phyloP scores from a whole-genome alignment of 2,329 filamentous ascomycete genomes.

The Fusarium coffeatum region DNA sequence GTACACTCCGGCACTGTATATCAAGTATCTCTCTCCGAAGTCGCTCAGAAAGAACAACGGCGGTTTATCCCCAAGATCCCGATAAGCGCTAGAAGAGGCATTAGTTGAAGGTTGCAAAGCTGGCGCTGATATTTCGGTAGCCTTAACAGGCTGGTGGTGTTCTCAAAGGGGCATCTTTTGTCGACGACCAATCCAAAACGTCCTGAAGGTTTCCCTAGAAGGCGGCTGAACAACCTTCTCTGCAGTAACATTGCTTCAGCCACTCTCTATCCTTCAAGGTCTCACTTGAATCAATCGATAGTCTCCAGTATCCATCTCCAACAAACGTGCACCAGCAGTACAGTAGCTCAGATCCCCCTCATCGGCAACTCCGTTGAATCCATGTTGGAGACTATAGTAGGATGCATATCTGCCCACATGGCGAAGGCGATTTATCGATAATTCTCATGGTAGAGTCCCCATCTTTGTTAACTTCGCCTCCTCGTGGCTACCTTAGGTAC shows the following conservation, averaged over 20 bases:
- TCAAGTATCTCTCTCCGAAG: conserved; percentile 18
- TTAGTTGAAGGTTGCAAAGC: conserved; percentile 6
- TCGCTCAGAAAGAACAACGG: neutral
- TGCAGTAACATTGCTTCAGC: neutral
- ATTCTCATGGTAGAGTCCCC: neutral
- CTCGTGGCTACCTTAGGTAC: conserved; percentile 22
- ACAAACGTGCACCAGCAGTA: neutral
- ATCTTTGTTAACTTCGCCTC: conserved; percentile 15
- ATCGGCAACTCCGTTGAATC: conserved; percentile 26
- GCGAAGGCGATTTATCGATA: conserved; percentile 4
- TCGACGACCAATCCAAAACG: conserved; percentile 8
- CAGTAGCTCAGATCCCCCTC: neutral
- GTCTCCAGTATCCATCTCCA: neutral
- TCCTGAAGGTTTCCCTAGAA: neutral
- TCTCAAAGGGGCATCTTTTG: conserved; percentile 13
- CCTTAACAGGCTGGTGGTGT: neutral
- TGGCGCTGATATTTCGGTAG: neutral
- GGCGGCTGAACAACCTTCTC: conserved; percentile 17
- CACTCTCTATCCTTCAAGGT: neutral
- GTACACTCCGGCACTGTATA: neutral
- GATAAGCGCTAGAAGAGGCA: conserved; percentile 25
- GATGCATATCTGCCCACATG: conserved; percentile 22
- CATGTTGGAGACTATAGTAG: neutral
- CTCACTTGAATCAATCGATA: conserved; percentile 22
- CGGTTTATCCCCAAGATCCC: neutral